phyloP scores from a whole-genome alignment of 176 grass and related monocot species.

The Bromus sterilis region DNA sequence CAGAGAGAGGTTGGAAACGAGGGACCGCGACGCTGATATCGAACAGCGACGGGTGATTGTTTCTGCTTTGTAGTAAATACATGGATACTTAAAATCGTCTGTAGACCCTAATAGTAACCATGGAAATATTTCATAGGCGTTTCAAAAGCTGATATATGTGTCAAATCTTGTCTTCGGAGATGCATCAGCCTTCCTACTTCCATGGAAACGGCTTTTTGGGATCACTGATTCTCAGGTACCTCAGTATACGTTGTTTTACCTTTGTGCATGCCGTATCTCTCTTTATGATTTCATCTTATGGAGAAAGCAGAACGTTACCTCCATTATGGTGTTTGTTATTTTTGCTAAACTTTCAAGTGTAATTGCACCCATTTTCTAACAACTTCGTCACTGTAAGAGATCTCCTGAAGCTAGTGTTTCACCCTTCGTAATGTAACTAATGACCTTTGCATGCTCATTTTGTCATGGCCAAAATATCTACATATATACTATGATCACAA shows the following conservation, averaged over 20 bases:
- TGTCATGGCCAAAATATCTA: not conserved
- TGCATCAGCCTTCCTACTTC: constrained; percentile 89
- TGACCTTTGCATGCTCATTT: not conserved
- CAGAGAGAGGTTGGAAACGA: constrained; percentile 75
- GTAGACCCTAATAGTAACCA: constrained; percentile 14
- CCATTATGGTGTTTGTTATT: not conserved
- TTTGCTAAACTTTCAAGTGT: constrained; percentile 18
- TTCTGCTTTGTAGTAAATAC: constrained; percentile 27
- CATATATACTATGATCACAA: not conserved
- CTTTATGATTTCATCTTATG: constrained; percentile 4
- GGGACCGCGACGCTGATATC: constrained; percentile 2
- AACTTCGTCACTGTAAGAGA: not conserved
- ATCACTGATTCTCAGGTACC: constrained; percentile 99
- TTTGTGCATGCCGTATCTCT: not conserved
- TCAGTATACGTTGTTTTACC: not conserved
- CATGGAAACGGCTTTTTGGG: constrained; percentile 96
- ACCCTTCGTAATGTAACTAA: not conserved
- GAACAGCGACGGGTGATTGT: constrained; percentile 28
- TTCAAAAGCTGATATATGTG: constrained; percentile 98
- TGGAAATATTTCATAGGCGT: constrained; percentile 55
- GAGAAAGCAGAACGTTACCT: not conserved
- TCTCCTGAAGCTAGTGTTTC: not conserved
- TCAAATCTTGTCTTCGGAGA: constrained; percentile 98
- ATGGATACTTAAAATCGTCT: constrained; percentile 3
- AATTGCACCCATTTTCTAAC: not conserved